These are phyloP conservation scores for Myxozyma geophila DNA, from an alignment of 805 yeast species.

Conservation along the genomic window DNA sequence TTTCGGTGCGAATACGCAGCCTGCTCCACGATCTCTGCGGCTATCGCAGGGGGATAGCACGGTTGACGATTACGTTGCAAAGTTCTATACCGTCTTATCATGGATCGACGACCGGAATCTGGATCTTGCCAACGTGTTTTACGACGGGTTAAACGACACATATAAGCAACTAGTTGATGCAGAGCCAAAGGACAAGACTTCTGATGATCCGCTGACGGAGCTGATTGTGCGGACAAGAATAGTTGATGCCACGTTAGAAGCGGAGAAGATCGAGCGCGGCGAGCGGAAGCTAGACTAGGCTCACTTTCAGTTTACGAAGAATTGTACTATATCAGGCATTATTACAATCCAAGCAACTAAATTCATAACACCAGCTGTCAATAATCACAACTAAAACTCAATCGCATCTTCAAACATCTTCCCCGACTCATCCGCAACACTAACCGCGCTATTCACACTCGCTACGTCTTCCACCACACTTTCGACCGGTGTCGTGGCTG, in stretches of 20 bases:
- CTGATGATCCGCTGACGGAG: neutral
- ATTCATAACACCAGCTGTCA: no score
- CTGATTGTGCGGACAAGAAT: neutral
- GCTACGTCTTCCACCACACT: neutral
- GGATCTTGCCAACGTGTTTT: slow-evolving; percentile 5
- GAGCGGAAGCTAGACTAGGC: slow-evolving; percentile 2
- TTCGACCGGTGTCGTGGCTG: neutral
- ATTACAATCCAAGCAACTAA: no score
- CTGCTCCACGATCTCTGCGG: slow-evolving; percentile 4
- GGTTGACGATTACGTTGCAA: slow-evolving; percentile 8
- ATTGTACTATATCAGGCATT: neutral
- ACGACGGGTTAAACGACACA: neutral
- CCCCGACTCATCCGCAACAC: neutral
- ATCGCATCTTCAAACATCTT: neutral
- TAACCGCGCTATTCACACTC: neutral
- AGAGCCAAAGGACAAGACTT: neutral
- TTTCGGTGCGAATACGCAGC: slow-evolving; percentile 7
- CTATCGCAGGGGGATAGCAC: neutral
- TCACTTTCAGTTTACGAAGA: neutral
- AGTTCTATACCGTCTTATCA: slow-evolving; percentile 5
- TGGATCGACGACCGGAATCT: slow-evolving; percentile 14
- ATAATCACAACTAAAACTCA: neutral
- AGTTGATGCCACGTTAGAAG: slow-evolving; percentile 6
- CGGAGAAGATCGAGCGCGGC: slow-evolving; percentile 9
- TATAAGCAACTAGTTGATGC: neutral